These are phyloP conservation scores for Eucalyptus tenuipes DNA, from an alignment of 345 rosid species.

Conservation along the genomic window DNA sequence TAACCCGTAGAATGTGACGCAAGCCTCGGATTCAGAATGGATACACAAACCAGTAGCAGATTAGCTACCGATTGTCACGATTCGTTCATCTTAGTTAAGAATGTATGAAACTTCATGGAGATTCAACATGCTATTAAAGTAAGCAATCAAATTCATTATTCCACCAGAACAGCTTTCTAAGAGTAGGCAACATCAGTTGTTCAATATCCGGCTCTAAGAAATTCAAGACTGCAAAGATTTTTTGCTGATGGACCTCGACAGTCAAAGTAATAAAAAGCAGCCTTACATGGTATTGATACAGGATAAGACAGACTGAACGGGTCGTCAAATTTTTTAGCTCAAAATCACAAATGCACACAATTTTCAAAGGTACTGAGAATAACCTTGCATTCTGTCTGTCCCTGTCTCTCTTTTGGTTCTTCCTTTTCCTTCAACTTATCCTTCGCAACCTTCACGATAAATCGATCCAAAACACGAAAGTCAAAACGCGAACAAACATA, in stretches of 20 bases:
- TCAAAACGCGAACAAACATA: background rate
- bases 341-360: background rate
- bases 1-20: background rate
- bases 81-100: background rate
- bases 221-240: background rate
- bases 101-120: background rate
- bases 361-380: background rate
- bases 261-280: background rate
- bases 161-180: background rate
- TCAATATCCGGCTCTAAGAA: background rate
- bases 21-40: background rate
- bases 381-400: conserved; percentile 86
- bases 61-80: background rate
- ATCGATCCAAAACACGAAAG: background rate
- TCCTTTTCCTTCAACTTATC: conserved; percentile 55
- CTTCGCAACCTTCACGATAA: conserved; percentile 38
- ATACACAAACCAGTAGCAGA: background rate
- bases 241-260: background rate
- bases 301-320: background rate
- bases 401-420: conserved; percentile 35
- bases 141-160: background rate
- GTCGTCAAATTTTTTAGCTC: background rate
- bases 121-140: background rate
- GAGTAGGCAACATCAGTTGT: background rate
- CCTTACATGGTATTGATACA: background rate